Percentiles rank a stretch among this genome's conserved stretches.
phyloP scores from a whole-genome alignment of 345 rosid genomes.

The Hibiscus mutabilis region DNA sequence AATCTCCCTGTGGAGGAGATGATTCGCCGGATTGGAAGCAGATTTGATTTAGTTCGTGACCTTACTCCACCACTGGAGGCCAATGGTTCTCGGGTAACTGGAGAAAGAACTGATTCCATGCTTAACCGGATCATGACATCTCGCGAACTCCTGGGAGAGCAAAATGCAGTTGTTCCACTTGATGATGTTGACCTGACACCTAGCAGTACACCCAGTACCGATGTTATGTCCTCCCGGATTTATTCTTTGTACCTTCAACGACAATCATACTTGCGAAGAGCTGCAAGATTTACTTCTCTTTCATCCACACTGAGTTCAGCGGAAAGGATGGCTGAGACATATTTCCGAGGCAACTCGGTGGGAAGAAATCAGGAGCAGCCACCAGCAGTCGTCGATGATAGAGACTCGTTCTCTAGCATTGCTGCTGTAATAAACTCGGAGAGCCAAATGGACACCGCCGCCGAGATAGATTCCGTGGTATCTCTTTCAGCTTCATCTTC shows the following conservation, averaged over 20 bases:
- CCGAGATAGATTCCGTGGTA: not conserved
- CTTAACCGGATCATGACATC: constrained; percentile 60
- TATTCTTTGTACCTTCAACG: not conserved
- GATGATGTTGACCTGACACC: not conserved
- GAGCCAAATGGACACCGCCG: not conserved
- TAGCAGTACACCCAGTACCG: not conserved
- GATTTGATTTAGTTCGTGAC: not conserved
- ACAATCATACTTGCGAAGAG: not conserved
- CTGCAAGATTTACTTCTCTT: not conserved
- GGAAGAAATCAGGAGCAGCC: not conserved
- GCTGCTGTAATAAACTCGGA: not conserved
- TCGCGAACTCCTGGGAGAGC: constrained; percentile 68
- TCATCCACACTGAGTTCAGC: not conserved
- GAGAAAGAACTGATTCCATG: constrained; percentile 41
- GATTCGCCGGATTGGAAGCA: constrained; percentile 41
- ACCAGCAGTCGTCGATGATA: not conserved
- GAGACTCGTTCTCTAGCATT: not conserved
- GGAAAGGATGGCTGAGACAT: not conserved
- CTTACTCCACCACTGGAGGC: not conserved
- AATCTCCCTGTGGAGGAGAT: constrained; percentile 73
- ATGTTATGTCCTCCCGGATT: not conserved
- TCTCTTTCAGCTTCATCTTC: not conserved
- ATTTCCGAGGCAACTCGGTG: not conserved
- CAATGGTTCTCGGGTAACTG: constrained; percentile 15
- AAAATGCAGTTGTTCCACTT: constrained; percentile 34